Evolutionary conservation across 495 filamentous ascomycete genomes (phyloP), one percentile per base, ranked within the genome.

Genomic region (Bombardia bombarda): DNA sequence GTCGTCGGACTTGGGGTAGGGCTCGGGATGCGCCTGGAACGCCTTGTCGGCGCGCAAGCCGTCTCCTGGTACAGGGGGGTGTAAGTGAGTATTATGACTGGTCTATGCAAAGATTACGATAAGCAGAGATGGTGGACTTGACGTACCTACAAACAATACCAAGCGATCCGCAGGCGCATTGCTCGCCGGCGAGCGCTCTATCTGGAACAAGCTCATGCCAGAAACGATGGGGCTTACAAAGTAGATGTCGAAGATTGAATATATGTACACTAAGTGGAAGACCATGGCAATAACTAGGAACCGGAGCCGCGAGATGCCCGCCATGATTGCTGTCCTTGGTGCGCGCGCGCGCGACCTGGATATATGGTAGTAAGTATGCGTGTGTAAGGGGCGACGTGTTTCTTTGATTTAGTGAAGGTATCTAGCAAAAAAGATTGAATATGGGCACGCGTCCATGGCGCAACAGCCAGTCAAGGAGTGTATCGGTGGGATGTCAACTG

Each of bases 201-300:
- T 73, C 25, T 64, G 65, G 66, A 85, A 90, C 39, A 86, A 73
- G 51, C 73, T 77, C 93, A 99, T 97, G 55, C 93, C 93, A 73
- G 79, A 83, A 28, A 97, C 93, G 51, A 99, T 93, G 14, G 93
- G 93, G 57, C 89, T 95, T 50, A 96, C 87, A 60, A 99, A 99
- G 67, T 99, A 99, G 49, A 97, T 94, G 61, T 97, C 93, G 63
- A 99, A 99, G 50, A 99, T 99, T 25, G 90, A 95, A 55, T 80
- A 88, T 47, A 92, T 83, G 67, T 99, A 99, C 46, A 95, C 79
- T 20, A 96, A 59, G 66, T 99, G 93, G 59, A 99, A 99, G 35
- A 92, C 67, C 57, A 97, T 73, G 55, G 93, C 93, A 57, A 95
- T 81, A 61, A 80, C 83, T 58, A 97, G 70, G 65, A 99, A 99